Evolutionary conservation across 495 filamentous ascomycete genomes (phyloP), one percentile per base, ranked within the genome.

Genomic region (Cenococcum geophilum): DNA sequence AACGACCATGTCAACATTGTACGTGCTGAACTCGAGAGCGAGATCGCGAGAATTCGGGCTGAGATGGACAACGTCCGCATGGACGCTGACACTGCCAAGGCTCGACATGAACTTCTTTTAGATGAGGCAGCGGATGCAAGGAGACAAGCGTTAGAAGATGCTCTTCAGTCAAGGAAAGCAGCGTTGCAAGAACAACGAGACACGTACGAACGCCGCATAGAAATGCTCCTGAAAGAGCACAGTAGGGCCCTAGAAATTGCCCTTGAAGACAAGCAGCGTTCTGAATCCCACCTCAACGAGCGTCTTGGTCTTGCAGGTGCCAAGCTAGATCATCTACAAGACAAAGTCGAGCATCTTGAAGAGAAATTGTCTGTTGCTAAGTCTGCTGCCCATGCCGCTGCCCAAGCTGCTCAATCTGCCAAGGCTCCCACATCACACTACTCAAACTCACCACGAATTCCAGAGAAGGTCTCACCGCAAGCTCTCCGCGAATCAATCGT

Each of bases 401-500:
- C 83, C 27, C 82, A 88, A 70, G 91, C 89, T 18, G 91, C 91
- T 22, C 89, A 91, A 73, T 77, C 77, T 11, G 81, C 79, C 56
- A 85, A 83, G 68, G 71, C 72, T 11, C 59, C 71, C 40, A 75
- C 76, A 43, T 69, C 73, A 34, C 70, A 74, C 34, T 27, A 78
- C 77, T 43, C 67, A 71, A 52, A 76, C 68, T 73, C 67, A 52
- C 78, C 84, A 47, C 77, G 82, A 21, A 72, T 83, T 22, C 89
- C 89, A 0, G 89, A 93, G 69, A 93, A 88, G 78, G 88, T 95
- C 56, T 95, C 91, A 14, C 89, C 91, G 5, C 91, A 96, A 72
- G 93, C 93, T 11, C 82, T 98, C 37, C 87, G 93, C 23, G 95
- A 98, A 74, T 95, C 92, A 6, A 95, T 98, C 69, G 80, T 95